A percentile compares a stretch with the other conserved stretches of the same genome.
phyloP scores from a whole-genome alignment of 139 green algal genomes.

The Nannochloris sp. region DNA sequence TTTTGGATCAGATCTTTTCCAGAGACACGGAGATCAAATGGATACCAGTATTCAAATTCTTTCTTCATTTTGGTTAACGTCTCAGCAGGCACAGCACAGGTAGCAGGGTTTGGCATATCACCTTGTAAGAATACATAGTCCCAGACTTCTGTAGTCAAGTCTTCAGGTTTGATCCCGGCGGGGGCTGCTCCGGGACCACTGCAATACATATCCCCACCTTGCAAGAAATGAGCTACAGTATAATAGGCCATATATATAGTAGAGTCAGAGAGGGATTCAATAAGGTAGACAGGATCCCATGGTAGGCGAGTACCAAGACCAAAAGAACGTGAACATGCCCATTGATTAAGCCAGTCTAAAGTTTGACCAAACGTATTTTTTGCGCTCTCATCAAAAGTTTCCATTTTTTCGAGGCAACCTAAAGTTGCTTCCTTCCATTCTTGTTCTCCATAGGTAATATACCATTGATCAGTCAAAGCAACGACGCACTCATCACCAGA shows the following conservation, averaged over 20 bases:
- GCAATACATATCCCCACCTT: constrained; percentile 84
- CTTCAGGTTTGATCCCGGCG: constrained; percentile 50
- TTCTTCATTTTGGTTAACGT: constrained; percentile 52
- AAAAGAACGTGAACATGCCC: constrained; percentile 93
- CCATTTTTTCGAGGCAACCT: constrained; percentile 57
- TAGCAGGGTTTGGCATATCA: constrained; percentile 37
- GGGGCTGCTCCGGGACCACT: constrained; percentile 28
- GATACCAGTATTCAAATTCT: constrained; percentile 99
- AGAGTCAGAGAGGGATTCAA: constrained; percentile 96
- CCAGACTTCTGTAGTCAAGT: constrained; percentile 88
- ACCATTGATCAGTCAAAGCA: constrained; percentile 98
- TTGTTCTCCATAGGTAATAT: constrained; percentile 85
- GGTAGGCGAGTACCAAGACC: constrained; percentile 91
- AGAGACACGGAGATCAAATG: constrained; percentile 91
- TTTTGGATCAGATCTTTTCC: constrained; percentile 99
- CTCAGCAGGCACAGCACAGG: constrained; percentile 43
- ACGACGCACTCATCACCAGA: constrained; percentile 95
- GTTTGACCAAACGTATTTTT: constrained; percentile 70
- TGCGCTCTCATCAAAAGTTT: constrained; percentile 52
- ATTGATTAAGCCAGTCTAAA: constrained; percentile 93
- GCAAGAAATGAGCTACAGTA: constrained; percentile 81
- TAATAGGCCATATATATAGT: constrained; percentile 99
- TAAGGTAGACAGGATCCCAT: constrained; percentile 92
- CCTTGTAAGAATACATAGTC: constrained; percentile 81
- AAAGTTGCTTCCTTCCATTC: constrained; percentile 62